Percentiles rank a stretch among this genome's conserved stretches.
These are phyloP conservation scores for Leptosphaerulina australis DNA, from an alignment of 2,329 filamentous ascomycete genomes.

Conservation along the genomic window DNA sequence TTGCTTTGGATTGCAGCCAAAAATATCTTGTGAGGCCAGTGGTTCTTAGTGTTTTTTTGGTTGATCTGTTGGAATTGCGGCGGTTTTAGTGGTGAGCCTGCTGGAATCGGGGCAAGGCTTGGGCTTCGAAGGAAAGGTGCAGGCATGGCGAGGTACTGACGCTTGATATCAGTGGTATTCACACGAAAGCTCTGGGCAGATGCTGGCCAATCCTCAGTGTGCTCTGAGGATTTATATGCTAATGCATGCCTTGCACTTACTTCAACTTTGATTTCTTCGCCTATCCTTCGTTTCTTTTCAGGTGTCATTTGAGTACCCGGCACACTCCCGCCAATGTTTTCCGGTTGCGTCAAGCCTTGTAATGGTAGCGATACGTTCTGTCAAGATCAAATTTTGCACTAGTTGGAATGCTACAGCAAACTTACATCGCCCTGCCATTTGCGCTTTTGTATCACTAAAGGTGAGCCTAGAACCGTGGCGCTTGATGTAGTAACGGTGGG, in stretches of 20 bases:
- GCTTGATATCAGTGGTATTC: not conserved
- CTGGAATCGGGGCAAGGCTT: not conserved
- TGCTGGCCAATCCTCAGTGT: not conserved
- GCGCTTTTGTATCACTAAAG: conserved; percentile 13
- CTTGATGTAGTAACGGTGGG: not conserved
- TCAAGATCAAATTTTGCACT: not conserved
- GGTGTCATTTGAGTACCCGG: not conserved
- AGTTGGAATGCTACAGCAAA: not conserved
- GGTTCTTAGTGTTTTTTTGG: not conserved
- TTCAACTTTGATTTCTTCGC: not conserved
- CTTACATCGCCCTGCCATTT: conserved; percentile 18
- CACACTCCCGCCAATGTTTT: no score
- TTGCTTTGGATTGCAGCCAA: not conserved
- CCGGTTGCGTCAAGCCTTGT: not conserved
- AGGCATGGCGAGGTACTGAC: not conserved
- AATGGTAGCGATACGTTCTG: conserved; percentile 3
- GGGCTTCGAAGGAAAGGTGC: not conserved
- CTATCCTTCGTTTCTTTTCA: conserved; percentile 10
- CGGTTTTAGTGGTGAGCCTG: not conserved
- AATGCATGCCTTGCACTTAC: conserved; percentile 1
- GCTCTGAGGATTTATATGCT: not conserved
- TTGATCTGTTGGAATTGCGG: not conserved
- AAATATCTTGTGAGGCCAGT: not conserved
- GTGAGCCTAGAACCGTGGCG: not conserved
- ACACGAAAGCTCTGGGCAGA: not conserved